Evolutionary conservation across 345 rosid genomes (phyloP).

Genomic region (Clausena lansium): DNA sequence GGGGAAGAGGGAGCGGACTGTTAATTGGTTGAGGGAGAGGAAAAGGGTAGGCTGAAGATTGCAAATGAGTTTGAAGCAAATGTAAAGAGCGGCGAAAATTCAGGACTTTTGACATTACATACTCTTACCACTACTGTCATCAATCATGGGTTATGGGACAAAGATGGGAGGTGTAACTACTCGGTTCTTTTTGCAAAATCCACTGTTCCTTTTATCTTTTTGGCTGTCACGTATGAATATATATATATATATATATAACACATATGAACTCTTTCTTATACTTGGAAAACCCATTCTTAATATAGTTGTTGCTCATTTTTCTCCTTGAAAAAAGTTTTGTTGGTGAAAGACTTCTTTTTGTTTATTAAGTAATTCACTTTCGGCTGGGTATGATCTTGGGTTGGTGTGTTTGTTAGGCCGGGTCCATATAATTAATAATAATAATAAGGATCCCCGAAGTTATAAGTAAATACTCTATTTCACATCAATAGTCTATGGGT

Average conservation of each 20-base stretch:
- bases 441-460: too few species aligned
- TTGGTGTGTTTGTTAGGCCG: too few species aligned
- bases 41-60: slow-evolving; percentile 29
- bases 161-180: slow-evolving; percentile 23
- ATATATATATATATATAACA: not conserved
- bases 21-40: not conserved
- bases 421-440: too few species aligned
- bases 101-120: slow-evolving; percentile 23
- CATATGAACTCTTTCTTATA: slow-evolving; percentile 11
- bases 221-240: slow-evolving; percentile 19
- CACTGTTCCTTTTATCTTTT: slow-evolving; percentile 24
- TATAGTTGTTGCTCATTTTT: not conserved
- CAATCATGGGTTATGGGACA: not conserved
- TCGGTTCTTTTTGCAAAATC: slow-evolving; percentile 26
- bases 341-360: not conserved
- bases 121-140: not conserved
- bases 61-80: slow-evolving; percentile 49
- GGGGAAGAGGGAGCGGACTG: slow-evolving; percentile 12
- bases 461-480: too few species aligned
- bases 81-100: slow-evolving; percentile 56
- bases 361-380: not conserved
- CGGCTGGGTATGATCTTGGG: too few species aligned
- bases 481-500: too few species aligned
- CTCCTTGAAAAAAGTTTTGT: not conserved
- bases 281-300: slow-evolving; percentile 17